Base-by-base conservation (phyloP, 495 filamentous ascomycete genomes). In the Hypoxylon cercidicola region DNA sequence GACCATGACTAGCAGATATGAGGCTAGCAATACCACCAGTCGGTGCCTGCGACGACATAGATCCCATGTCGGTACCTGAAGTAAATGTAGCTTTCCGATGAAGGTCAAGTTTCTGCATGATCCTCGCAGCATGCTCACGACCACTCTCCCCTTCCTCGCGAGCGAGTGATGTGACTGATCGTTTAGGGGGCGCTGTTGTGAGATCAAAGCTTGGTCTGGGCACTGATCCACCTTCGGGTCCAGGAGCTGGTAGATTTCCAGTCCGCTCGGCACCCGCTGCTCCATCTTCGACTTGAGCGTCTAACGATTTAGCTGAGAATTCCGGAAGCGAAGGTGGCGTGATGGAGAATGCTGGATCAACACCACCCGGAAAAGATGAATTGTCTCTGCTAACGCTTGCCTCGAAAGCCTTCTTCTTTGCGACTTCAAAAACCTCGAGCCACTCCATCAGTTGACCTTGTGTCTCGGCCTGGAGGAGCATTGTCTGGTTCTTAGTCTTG, bases 401-500 rank as follows among this genome's bases (percentile, higher is more conserved):
- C 71, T 97, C 92, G 47, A 99, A 81, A 1, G 94, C 94, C 67
- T 91, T 92, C 56, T 91, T 89, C 77, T 99, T 99, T 23, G 95
- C 93, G 21, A 91, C 84, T 60, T 98, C 95, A 68, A 99, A 97
- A 7, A 92, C 87, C 55, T 89, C 85, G 43, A 99, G 87, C 95
- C 95, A 99, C 58, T 94, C 92, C 60, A 89, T 90, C 19, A 99
- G 80, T 68, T 97, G 91, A 46, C 82, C 78, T 69, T 97, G 95
- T 0, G 92, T 96, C 72, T 98, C 96, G 4, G 95, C 92, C 76
- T 99, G 95, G 23, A 99, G 80, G 55, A 97, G 77, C 40, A 97
- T 88, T 46, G 87, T 93, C 68, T 89, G 90, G 69, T 94, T 96
- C 74, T 97, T 99, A 12, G 95, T 99, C 81, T 97, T 99, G 66